phyloP scores from a whole-genome alignment of 2,329 filamentous ascomycete genomes.

The Colletotrichum sp. region DNA sequence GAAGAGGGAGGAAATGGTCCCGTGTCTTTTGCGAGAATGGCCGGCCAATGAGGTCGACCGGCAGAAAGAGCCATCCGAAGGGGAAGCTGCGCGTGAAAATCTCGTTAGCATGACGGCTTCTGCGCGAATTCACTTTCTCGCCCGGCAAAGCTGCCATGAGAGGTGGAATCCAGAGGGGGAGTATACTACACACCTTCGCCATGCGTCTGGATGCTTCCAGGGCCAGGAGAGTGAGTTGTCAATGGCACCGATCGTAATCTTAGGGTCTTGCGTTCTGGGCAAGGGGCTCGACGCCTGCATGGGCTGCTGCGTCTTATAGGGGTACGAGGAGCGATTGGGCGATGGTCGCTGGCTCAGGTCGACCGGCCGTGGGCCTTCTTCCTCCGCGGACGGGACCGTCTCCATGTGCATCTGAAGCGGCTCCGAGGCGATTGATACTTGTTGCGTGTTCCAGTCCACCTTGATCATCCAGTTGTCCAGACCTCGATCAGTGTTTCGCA shows the following conservation, averaged over 20 bases:
- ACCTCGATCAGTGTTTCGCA: constrained; percentile 97
- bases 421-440: constrained; percentile 86
- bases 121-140: neutral
- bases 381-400: constrained; percentile 40
- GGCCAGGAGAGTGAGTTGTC: constrained; percentile 99
- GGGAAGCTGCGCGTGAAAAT: constrained; percentile 73
- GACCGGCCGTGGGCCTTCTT: constrained; percentile 67
- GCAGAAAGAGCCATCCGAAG: constrained; percentile 97
- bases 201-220: constrained; percentile 97
- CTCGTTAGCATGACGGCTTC: neutral
- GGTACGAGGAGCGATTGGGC: constrained; percentile 54
- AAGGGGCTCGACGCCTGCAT: constrained; percentile 76
- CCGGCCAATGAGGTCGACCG: constrained; percentile 93
- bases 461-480: constrained; percentile 99
- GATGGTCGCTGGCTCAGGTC: constrained; percentile 49
- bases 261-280: constrained; percentile 52
- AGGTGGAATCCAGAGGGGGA: neutral
- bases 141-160: neutral
- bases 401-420: constrained; percentile 73
- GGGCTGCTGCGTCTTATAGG: constrained; percentile 80
- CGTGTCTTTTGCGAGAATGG: constrained; percentile 94
- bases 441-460: constrained; percentile 83
- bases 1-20: constrained; percentile 92
- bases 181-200: constrained; percentile 55
- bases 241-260: constrained; percentile 86